Conservation (phyloP, 805 yeast species). For the Starmerella gropengiesseri region DNA sequence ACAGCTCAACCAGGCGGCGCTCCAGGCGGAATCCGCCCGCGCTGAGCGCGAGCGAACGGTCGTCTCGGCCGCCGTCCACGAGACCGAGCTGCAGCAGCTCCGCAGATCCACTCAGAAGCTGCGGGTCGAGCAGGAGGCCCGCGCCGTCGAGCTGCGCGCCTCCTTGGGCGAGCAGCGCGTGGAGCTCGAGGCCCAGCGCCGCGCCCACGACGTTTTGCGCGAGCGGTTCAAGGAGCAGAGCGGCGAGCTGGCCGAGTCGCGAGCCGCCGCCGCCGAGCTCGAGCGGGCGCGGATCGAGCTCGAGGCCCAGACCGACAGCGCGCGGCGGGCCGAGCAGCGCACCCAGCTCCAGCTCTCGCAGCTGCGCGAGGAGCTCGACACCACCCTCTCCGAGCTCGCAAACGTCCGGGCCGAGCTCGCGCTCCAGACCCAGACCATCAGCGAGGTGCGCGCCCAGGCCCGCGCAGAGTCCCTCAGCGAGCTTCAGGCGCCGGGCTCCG, state of each 20-base stretch:
- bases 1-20: constrained; percentile 3
- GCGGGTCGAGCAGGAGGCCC: constrained; percentile 8
- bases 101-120: constrained; percentile 3
- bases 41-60: constrained; percentile 6
- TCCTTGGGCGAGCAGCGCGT: neutral
- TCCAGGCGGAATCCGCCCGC: constrained; percentile 10
- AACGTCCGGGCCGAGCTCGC: constrained; percentile 23
- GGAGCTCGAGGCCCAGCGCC: constrained; percentile 10
- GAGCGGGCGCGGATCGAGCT: constrained; percentile 8
- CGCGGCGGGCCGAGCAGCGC: constrained; percentile 9
- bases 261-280: constrained; percentile 9
- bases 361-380: constrained; percentile 13
- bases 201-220: constrained; percentile 7
- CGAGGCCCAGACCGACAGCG: constrained; percentile 1
- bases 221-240: constrained; percentile 10
- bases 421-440: constrained; percentile 8
- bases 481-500: constrained; percentile 24
- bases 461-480: constrained; percentile 19
- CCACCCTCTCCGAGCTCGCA: constrained; percentile 18
- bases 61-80: neutral
- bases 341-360: constrained; percentile 8
- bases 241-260: constrained; percentile 9
- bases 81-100: constrained; percentile 4
- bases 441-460: constrained; percentile 14
- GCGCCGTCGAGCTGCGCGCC: constrained; percentile 9